Evolutionary conservation across 108 stramenopile species (phyloP), one percentile per base, ranked within the genome.

Genomic region (Discostella pseudostelligera): DNA sequence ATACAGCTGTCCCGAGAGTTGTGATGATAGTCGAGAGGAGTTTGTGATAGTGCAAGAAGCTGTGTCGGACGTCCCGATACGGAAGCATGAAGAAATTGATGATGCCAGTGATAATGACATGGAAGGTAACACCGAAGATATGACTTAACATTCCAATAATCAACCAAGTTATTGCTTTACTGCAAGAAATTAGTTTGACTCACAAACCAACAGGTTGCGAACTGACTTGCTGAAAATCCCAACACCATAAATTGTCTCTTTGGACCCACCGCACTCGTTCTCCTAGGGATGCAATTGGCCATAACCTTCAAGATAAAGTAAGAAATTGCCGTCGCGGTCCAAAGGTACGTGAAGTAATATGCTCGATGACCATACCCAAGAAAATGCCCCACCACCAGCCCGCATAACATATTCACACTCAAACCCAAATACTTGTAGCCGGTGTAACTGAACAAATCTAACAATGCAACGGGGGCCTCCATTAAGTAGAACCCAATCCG

Each of bases 341-440:
- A 91, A 25, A 92, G 37, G 59, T 91, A 88, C 8, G 87, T 83
- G 19, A 87, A 74, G 43, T 96, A 93, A 65, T 89, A 96, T n/a
- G 84, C 82, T 28, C 67, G 55, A 22, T 80, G 77, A 0, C 93
- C 93, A 45, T 84, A 84, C 39, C 81, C 83, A 14, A 87, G 43
- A 21, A 73, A 76, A 35, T 83, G 77, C 26, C 84, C 82, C 58
- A 91, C 62, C 1, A 75, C 22, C 20, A 93, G 28, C 14, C 91
- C 91, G 37, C 74, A 76, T 0, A 95, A 39, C 88, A 93, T 89
- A 57, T 92, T 93, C 32, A 90, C 55, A 42, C 78, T 74, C 17
- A 95, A 64, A 22, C 95, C 92, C 64, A 93, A 62, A 62, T 93
- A 96, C 51, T 96, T 96, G 84, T 96, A 96, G 61, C 95, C 95